Base-by-base conservation (phyloP, 1,284 basidiomycete species). In the Naganishia sp. region DNA sequence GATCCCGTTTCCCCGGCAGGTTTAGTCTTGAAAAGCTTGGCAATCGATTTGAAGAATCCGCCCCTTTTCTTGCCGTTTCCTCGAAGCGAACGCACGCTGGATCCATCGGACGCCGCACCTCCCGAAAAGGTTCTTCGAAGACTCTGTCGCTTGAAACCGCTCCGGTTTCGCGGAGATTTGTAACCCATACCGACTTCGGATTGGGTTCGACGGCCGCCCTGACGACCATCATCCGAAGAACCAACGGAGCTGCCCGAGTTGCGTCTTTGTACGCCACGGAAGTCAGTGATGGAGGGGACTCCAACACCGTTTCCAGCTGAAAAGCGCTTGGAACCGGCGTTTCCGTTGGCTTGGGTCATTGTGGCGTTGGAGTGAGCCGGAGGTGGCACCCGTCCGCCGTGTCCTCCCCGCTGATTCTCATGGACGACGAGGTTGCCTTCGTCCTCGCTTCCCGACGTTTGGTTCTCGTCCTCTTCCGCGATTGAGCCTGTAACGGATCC, bases 401-500 rank as follows among this genome's bases (percentile, higher is more conserved):
- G 13, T 9, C 53, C 53, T n/a, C 57, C 50, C 9, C 70, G 71
- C 25, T 71, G 69, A 66, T 78, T 80, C 69, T 79, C 77, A 61
- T 80, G 79, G 25, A 80, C 73, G 16, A 78, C 75, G 2, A 78
- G 65, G 6, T 73, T 74, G 23, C 74, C 68, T 11, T 63, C 70
- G 3, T 64, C 71, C 31, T 77, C 77, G 31, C 77, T 77, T 31
- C 70, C 76, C 10, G 77, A 78, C 36, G 74, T 75, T 21, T 74
- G 75, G 18, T 71, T 73, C 66, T 79, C 79, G 48, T 80, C 74
- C 66, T 80, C 77, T 50, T 79, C 78, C 44, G 73, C 75, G 50
- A 80, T 80, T 59, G 74, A 75, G 28, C 75, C 77, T 9, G 74
- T 72, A 63, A 79, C 75, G 21, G 74, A 55, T 13, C 67, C 67